Conservation (phyloP, 2,329 filamentous ascomycete species). For the Beauveria medogensis region DNA sequence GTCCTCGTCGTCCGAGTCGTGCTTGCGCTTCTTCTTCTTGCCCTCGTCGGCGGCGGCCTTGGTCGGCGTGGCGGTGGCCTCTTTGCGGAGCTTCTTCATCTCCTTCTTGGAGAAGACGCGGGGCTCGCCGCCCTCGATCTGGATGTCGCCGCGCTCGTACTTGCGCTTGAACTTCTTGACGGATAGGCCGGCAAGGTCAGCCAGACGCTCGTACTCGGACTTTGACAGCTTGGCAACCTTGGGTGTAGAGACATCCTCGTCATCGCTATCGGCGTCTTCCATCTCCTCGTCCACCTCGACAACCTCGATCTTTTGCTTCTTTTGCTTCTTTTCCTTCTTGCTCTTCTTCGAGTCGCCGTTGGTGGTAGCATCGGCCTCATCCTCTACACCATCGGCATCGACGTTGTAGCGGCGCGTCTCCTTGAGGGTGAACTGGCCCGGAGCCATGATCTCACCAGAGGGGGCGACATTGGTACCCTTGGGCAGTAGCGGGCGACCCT, state of each 20-base stretch:
- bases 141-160: constrained; percentile 67
- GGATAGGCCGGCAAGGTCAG: constrained; percentile 59
- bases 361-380: constrained; percentile 41
- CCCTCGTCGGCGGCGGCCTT: constrained; percentile 27
- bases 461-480: constrained; percentile 69
- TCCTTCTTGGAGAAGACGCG: constrained; percentile 68
- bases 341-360: constrained; percentile 30
- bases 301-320: constrained; percentile 32
- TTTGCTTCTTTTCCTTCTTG: constrained; percentile 38
- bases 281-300: constrained; percentile 30
- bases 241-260: constrained; percentile 24
- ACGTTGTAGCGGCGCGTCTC: constrained; percentile 91
- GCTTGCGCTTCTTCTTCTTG: constrained; percentile 65
- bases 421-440: constrained; percentile 83
- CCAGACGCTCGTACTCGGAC: constrained; percentile 50
- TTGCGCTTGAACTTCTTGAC: constrained; percentile 73
- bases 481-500: constrained; percentile 81
- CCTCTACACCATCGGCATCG: constrained; percentile 78
- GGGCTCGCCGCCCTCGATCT: constrained; percentile 59
- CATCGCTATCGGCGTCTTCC: constrained; percentile 23
- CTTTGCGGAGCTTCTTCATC: constrained; percentile 63
- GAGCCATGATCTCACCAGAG: constrained; percentile 54
- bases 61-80: constrained; percentile 35
- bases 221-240: constrained; percentile 41
- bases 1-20: constrained; percentile 58